A percentile compares a stretch with the other conserved stretches of the same genome.
phyloP scores from a whole-genome alignment of 2,329 filamentous ascomycete genomes.

The Aspergillus awamori region DNA sequence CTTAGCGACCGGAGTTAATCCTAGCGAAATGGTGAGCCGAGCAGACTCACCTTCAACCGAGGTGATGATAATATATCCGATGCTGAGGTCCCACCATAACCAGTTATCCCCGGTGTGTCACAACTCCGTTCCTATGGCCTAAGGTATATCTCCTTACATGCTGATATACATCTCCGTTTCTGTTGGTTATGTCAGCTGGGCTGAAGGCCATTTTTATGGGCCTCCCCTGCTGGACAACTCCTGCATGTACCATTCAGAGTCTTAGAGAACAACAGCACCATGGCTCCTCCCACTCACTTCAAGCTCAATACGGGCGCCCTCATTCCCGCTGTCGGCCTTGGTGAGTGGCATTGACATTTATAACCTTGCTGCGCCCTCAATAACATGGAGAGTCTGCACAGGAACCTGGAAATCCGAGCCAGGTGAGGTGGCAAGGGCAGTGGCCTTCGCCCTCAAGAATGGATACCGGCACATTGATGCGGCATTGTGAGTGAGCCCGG shows the following conservation, averaged over 20 bases:
- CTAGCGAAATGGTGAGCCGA: background rate
- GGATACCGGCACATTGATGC: conserved; percentile 45
- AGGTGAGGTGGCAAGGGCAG: conserved; percentile 36
- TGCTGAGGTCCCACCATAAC: background rate
- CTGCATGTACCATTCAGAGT: background rate
- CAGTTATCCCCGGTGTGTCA: background rate
- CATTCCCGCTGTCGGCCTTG: conserved; percentile 43
- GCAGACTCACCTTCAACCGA: background rate
- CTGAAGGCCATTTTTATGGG: background rate
- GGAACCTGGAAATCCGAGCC: conserved; percentile 43
- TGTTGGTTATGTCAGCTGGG: background rate
- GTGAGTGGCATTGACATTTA: background rate
- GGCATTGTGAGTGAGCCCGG: conserved; percentile 34
- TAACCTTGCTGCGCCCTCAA: background rate
- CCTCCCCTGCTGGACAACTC: background rate
- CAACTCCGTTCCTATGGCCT: background rate
- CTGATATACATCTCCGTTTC: background rate
- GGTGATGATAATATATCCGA: background rate
- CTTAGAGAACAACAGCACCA: background rate
- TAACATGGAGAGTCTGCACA: background rate
- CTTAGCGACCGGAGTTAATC: too few species aligned
- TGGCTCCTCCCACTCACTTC: conserved; percentile 9
- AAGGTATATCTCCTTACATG: too few species aligned
- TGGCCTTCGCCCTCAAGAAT: conserved; percentile 37
- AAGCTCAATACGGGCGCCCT: conserved; percentile 43